phyloP scores from a whole-genome alignment of 2,329 filamentous ascomycete species.

The Knufia petricola region DNA sequence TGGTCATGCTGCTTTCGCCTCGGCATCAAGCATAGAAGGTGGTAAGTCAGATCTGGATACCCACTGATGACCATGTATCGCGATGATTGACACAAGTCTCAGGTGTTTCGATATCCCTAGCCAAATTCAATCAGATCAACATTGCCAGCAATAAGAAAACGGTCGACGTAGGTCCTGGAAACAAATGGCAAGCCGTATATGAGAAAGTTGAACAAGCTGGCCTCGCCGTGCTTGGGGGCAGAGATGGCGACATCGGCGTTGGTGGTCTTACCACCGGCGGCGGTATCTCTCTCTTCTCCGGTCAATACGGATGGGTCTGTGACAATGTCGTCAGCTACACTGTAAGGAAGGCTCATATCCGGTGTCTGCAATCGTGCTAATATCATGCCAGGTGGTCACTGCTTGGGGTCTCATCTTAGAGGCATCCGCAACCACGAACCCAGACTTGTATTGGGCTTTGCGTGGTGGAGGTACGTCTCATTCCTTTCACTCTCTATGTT shows the following conservation, averaged over 20 bases:
- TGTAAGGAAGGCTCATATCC: no score
- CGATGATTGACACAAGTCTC: no score
- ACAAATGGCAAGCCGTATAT: constrained; percentile 30
- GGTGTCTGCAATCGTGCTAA: no score
- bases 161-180: constrained; percentile 28
- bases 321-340: constrained; percentile 21
- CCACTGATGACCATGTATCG: no score
- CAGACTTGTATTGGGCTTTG: constrained; percentile 34
- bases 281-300: constrained; percentile 19
- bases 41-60: no score
- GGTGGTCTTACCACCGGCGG: constrained; percentile 25
- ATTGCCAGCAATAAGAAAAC: constrained; percentile 25
- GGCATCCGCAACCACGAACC: constrained; percentile 24
- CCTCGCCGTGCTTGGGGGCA: constrained; percentile 29
- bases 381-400: constrained; percentile 15
- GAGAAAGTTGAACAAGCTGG: constrained; percentile 25
- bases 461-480: constrained; percentile 28
- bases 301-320: constrained; percentile 18
- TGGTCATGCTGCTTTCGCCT: constrained; percentile 48
- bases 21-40: constrained; percentile 42
- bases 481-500: no score
- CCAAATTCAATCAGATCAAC: constrained; percentile 25
- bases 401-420: constrained; percentile 25
- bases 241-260: constrained; percentile 24
- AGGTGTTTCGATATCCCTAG: constrained; percentile 27